Conservation (phyloP, 108 stramenopile species). For the Skeletonema menzelii region DNA sequence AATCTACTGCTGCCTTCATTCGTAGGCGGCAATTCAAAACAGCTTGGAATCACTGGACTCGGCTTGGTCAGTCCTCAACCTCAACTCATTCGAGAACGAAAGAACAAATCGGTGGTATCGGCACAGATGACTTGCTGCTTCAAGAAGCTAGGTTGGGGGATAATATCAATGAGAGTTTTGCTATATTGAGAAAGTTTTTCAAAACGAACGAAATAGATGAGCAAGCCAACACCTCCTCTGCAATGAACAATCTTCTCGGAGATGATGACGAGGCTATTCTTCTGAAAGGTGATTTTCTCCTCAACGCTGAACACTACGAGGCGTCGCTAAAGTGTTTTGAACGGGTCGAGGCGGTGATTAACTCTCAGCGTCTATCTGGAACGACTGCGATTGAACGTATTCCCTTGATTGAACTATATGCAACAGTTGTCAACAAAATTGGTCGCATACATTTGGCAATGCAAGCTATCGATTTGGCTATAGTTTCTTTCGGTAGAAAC, state of each 20-base stretch:
- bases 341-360: conserved; percentile 1
- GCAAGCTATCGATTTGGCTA: conserved; percentile 21
- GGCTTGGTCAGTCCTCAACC: background rate
- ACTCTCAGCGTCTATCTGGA: background rate
- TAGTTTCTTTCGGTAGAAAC: conserved; percentile 25
- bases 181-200: background rate
- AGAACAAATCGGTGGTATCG: background rate
- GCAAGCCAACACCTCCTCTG: background rate
- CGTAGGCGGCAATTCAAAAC: background rate
- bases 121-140: conserved; percentile 6
- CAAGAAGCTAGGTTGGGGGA: background rate
- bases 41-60: conserved; percentile 1
- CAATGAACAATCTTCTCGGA: background rate
- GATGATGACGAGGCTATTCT: conserved; percentile 10
- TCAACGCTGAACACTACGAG: conserved; percentile 10
- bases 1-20: background rate
- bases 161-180: conserved; percentile 1
- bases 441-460: conserved; percentile 11
- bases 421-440: conserved; percentile 21
- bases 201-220: background rate
- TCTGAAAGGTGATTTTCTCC: conserved; percentile 18
- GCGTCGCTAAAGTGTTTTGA: conserved; percentile 18
- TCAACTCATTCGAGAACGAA: background rate
- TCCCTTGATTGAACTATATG: conserved; percentile 3
- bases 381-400: conserved; percentile 8